Conservation (phyloP, 345 rosid species). For the Trapa incisa region DNA sequence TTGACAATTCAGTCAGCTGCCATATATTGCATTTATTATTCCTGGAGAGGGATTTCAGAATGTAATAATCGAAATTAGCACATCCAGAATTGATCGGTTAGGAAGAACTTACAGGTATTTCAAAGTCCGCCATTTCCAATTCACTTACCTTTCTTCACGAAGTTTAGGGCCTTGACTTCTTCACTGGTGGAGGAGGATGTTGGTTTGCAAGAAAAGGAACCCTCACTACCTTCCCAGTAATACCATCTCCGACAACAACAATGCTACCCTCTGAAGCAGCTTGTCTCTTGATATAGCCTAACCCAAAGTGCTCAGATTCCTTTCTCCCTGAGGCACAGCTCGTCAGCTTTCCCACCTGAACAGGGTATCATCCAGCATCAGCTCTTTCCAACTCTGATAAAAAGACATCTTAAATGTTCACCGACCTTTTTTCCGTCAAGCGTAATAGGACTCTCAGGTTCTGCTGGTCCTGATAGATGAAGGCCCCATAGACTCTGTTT, state of each 20-base stretch:
- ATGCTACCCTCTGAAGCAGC: constrained; percentile 36
- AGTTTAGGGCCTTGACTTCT: constrained; percentile 28
- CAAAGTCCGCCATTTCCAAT: neutral
- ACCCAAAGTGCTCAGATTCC: constrained; percentile 39
- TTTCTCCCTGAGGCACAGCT: constrained; percentile 49
- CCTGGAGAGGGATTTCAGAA: neutral
- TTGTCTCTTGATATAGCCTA: constrained; percentile 66
- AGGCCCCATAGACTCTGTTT: constrained; percentile 78
- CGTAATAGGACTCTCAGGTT: constrained; percentile 56
- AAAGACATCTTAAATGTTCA: neutral
- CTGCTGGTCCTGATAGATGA: constrained; percentile 53
- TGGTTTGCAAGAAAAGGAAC: constrained; percentile 59
- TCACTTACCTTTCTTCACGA: neutral
- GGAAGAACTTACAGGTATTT: neutral
- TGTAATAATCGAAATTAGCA: neutral
- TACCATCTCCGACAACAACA: constrained; percentile 48
- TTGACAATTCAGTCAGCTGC: neutral
- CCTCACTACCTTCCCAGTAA: constrained; percentile 37
- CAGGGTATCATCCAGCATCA: neutral
- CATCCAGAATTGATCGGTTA: neutral
- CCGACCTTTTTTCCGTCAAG: constrained; percentile 57
- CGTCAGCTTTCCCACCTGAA: constrained; percentile 67
- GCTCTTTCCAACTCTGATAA: constrained; percentile 1
- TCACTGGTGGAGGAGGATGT: constrained; percentile 20
- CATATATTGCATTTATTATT: neutral